A percentile compares a stretch with the other conserved stretches of the same genome.
Conservation (phyloP, 1,139 yeast species). For the Suzukiozyma palmioleophila region DNA sequence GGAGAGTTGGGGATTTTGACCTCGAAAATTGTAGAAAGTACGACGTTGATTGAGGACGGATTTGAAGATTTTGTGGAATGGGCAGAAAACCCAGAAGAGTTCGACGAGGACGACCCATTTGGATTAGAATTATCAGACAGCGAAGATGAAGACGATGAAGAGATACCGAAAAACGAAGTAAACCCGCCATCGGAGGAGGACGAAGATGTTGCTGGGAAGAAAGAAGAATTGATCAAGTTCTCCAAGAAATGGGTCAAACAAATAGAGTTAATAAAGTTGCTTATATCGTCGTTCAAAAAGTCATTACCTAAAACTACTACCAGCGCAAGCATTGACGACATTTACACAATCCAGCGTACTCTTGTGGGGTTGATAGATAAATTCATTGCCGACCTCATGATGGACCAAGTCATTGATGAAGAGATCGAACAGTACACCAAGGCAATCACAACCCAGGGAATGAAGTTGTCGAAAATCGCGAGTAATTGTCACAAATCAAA, state of each 20-base stretch:
- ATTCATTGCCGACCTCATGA: constrained; percentile 45
- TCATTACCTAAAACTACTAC: constrained; percentile 43
- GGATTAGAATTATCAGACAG: constrained; percentile 28
- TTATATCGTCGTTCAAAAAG: constrained; percentile 51
- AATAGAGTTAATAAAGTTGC: constrained; percentile 50
- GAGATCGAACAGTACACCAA: constrained; percentile 22
- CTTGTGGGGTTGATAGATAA: constrained; percentile 39
- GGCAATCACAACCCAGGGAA: constrained; percentile 25
- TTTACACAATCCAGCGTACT: constrained; percentile 26
- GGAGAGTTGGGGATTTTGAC: constrained; percentile 53
- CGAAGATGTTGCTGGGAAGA: constrained; percentile 16
- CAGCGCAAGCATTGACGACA: constrained; percentile 31
- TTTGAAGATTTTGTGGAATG: constrained; percentile 62
- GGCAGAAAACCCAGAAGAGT: constrained; percentile 53
- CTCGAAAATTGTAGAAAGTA: constrained; percentile 39
- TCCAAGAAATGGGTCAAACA: constrained; percentile 49
- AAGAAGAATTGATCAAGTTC: constrained; percentile 30
- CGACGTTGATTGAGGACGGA: constrained; percentile 55
- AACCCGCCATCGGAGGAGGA: constrained; percentile 16
- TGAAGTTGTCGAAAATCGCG: constrained; percentile 30
- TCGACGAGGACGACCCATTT: constrained; percentile 43
- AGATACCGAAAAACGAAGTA: constrained; percentile 19
- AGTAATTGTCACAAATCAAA: constrained; percentile 33
- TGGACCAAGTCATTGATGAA: constrained; percentile 34
- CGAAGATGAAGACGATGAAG: constrained; percentile 23